Evolutionary conservation across 2,329 filamentous ascomycete genomes (phyloP), one percentile per base, ranked within the genome.

Genomic region (Chaetomium sp.): DNA sequence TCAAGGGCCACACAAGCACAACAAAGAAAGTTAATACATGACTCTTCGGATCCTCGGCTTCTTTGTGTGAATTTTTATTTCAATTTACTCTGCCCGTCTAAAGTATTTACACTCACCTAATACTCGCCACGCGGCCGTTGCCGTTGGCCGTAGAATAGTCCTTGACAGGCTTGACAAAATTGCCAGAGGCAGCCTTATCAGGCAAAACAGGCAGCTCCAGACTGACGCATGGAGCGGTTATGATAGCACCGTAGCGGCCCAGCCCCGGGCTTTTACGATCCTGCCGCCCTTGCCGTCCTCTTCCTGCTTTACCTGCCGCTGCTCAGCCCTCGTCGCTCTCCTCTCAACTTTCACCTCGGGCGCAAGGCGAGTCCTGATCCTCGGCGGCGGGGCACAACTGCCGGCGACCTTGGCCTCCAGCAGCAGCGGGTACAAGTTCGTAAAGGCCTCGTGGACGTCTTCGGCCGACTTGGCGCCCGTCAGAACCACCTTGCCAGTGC

Each of bases 381-480:
- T 47, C 19, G 25, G 23, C 13, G 10, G 27, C 25, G 35, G 9
- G 5, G 19, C 23, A 3, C 3, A 21, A 2, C n/a, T 51, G 7
- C 35, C 21, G 10, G 27, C 33, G 23, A 67, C 23, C 60, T 62
- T 67, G 23, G 33, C 65, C 35, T 69, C 66, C 58, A 69, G 35
- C 21, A 70, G 33, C 13, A 70, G 27, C 33, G 69, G 68, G 33
- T 67, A 71, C 21, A 70, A 23, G 19, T 64, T 55, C 29, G 29
- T 33, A 63, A 95, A 96, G 51, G 91, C 92, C 77, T 93, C 90
- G 74, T 94, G 94, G 70, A 97, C 96, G 79, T 96, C 92, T 78
- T 97, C 93, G 71, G 92, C 89, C 68, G 96, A 91, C 78, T 97
- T 97, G 67, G 93, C 93, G 74, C 93, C 93, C 57, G 93, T 97